Conservation (phyloP, 176 grass and related monocot species). For the Microstegium vimineum region DNA sequence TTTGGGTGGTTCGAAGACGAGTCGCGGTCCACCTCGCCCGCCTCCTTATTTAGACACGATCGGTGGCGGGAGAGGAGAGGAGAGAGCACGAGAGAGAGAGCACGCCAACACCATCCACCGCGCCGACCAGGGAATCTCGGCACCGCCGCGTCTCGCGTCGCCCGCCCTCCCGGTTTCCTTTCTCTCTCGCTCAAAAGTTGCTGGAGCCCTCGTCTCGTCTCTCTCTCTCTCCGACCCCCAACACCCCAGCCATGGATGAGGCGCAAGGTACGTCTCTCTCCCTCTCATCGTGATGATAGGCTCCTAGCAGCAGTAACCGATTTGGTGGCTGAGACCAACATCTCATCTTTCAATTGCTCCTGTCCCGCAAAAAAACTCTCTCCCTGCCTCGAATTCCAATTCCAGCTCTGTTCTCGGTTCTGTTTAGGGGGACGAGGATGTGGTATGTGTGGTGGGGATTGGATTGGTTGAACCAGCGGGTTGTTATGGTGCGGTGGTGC, state of each 20-base stretch:
- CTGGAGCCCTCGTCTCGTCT: not conserved
- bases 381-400: not conserved
- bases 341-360: not conserved
- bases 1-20: fast-evolving
- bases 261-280: constrained; percentile 42
- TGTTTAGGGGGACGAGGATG: not conserved
- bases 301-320: not conserved
- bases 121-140: not conserved
- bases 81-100: not conserved
- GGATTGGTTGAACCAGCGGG: not conserved
- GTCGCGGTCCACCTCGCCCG: not conserved
- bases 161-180: too few relatives aligned
- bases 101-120: not conserved
- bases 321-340: too few relatives aligned
- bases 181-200: constrained; percentile 8
- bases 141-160: not conserved
- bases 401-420: not conserved
- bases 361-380: not conserved
- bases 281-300: not conserved
- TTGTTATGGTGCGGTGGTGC: too few relatives aligned
- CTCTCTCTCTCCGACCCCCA: not conserved
- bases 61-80: not conserved
- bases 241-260: constrained; percentile 45
- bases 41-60: constrained; percentile 11
- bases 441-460: not conserved